These are phyloP conservation scores for Ganoderma sinense DNA, from an alignment of 1,284 basidiomycete species.

Conservation along the genomic window DNA sequence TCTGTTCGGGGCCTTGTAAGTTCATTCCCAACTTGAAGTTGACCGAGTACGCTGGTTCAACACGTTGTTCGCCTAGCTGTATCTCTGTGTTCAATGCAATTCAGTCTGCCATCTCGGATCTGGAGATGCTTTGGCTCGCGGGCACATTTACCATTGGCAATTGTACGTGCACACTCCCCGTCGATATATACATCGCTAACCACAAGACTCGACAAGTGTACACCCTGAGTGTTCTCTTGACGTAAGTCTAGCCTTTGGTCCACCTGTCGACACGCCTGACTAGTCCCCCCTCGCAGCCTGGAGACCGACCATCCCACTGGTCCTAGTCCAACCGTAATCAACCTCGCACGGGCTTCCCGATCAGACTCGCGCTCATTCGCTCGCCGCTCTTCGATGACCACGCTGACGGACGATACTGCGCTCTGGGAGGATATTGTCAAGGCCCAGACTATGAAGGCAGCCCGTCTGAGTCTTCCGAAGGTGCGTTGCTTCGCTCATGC, in stretches of 20 bases:
- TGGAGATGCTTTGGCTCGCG: constrained; percentile 21
- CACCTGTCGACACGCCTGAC: neutral
- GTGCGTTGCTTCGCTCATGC: constrained; percentile 7
- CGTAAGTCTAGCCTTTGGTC: constrained; percentile 4
- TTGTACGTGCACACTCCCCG: constrained; percentile 9
- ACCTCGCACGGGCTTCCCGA: neutral
- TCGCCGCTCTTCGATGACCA: constrained; percentile 14
- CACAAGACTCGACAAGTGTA: constrained; percentile 13
- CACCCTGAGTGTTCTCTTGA: constrained; percentile 27
- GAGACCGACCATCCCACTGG: constrained; percentile 5
- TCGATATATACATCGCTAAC: neutral
- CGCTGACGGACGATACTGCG: constrained; percentile 10
- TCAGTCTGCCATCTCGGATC: constrained; percentile 8
- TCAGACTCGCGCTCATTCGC: constrained; percentile 4
- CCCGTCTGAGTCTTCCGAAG: neutral
- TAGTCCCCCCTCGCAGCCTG: neutral
- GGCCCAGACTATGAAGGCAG: constrained; percentile 15
- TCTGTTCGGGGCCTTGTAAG: constrained; percentile 23
- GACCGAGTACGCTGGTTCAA: neutral
- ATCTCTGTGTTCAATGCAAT: constrained; percentile 22
- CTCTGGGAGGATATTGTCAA: constrained; percentile 25
- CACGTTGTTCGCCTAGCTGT: neutral
- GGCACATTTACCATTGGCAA: constrained; percentile 26
- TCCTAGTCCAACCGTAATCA: neutral
- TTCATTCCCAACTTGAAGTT: neutral